Conservation (phyloP, 1,139 yeast genomes). For the Zygosaccharomyces sapae region DNA sequence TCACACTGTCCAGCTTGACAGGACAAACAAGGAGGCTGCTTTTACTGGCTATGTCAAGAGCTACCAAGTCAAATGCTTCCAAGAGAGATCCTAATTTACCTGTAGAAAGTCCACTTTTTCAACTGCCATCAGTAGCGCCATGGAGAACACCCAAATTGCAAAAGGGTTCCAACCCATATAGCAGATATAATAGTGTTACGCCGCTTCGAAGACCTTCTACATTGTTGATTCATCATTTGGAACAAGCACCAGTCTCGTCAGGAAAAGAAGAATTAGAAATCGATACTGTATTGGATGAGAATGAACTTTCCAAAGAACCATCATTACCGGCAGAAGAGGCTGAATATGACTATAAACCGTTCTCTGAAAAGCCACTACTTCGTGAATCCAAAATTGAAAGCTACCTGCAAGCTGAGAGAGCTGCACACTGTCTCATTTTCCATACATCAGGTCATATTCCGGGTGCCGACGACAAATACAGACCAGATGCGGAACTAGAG, state of each 20-base stretch:
- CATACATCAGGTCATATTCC: constrained; percentile 23
- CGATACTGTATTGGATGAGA: constrained; percentile 5
- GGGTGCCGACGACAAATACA: constrained; percentile 14
- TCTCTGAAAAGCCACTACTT: constrained; percentile 23
- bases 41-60: constrained; percentile 1
- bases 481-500: constrained; percentile 29
- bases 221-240: constrained; percentile 13
- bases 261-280: constrained; percentile 9
- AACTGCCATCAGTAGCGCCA: constrained; percentile 31
- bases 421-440: constrained; percentile 32
- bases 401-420: constrained; percentile 25
- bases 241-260: constrained; percentile 9
- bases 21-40: background rate
- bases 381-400: constrained; percentile 25
- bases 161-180: constrained; percentile 2
- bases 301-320: constrained; percentile 1
- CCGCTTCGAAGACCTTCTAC: constrained; percentile 23
- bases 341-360: constrained; percentile 27
- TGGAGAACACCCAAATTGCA: constrained; percentile 28
- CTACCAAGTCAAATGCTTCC: background rate
- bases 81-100: background rate
- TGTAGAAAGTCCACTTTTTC: constrained; percentile 16
- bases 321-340: constrained; percentile 4
- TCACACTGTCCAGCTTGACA: background rate
- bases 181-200: constrained; percentile 16